Percentiles rank a stretch among this genome's conserved stretches.
Conservation (phyloP, 1,284 basidiomycete genomes). For the Moesziomyces parantarcticus region DNA sequence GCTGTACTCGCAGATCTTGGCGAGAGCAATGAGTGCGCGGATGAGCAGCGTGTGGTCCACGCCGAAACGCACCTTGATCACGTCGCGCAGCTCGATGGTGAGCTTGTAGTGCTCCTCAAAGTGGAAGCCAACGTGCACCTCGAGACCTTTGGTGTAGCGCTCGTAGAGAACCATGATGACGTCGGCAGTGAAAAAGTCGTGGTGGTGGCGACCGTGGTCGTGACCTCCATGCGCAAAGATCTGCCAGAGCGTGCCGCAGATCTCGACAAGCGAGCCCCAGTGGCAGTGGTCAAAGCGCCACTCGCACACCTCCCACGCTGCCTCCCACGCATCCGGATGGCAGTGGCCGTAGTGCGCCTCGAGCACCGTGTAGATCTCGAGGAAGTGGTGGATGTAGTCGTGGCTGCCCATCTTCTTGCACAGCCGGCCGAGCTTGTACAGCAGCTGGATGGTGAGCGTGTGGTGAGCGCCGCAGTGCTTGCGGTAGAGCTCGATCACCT, state of each 20-base stretch:
- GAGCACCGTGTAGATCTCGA: slow-evolving; percentile 5
- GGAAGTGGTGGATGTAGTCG: slow-evolving; percentile 2
- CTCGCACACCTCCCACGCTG: slow-evolving; percentile 7
- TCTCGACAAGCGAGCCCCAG: slow-evolving; percentile 4
- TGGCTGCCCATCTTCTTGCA: slow-evolving; percentile 9
- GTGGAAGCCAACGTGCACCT: slow-evolving; percentile 7
- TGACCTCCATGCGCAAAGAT: slow-evolving; percentile 4
- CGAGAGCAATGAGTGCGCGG: slow-evolving; percentile 4
- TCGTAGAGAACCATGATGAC: slow-evolving; percentile 9
- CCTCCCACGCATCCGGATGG: slow-evolving; percentile 7
- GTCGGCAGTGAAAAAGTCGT: slow-evolving; percentile 9
- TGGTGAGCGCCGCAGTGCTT: slow-evolving; percentile 2
- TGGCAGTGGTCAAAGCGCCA: slow-evolving; percentile 2
- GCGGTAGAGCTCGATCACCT: slow-evolving; percentile 6
- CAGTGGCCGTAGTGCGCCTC: slow-evolving; percentile 6
- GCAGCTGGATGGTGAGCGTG: slow-evolving; percentile 3
- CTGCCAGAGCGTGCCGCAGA: slow-evolving; percentile 3
- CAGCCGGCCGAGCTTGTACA: slow-evolving; percentile 5
- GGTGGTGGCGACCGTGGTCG: slow-evolving; percentile 2
- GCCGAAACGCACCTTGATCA: slow-evolving; percentile 2
- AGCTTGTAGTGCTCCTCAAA: slow-evolving; percentile 12
- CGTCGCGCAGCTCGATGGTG: slow-evolving; percentile 7
- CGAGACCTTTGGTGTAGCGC: slow-evolving; percentile 7
- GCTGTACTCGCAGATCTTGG: slow-evolving; percentile 8
- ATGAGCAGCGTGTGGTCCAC: slow-evolving; percentile 9